These are phyloP conservation scores for Neoarthrinium moseri DNA, from an alignment of 2,329 filamentous ascomycete genomes.

Conservation along the genomic window DNA sequence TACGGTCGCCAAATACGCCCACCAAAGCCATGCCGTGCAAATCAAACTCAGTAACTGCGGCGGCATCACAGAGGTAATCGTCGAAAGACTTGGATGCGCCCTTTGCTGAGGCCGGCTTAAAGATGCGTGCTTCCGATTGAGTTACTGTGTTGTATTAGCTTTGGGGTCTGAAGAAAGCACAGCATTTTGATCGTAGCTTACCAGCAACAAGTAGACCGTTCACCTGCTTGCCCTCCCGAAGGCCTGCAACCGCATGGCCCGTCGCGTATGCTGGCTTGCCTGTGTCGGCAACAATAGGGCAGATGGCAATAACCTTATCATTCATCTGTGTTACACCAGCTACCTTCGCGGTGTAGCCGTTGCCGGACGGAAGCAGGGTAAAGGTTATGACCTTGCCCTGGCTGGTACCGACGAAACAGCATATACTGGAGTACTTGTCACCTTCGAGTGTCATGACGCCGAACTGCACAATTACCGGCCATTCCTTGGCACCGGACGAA, in stretches of 20 bases:
- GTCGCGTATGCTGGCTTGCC: constrained; percentile 76
- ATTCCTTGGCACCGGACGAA: constrained; percentile 58
- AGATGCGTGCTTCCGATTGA: constrained; percentile 77
- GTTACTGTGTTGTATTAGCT: constrained; percentile 46
- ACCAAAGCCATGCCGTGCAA: constrained; percentile 76
- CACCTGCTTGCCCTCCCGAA: constrained; percentile 72
- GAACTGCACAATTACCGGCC: constrained; percentile 82
- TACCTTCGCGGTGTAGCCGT: constrained; percentile 70
- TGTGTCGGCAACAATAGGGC: constrained; percentile 75
- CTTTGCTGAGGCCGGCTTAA: constrained; percentile 80
- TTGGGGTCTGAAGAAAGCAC: background rate
- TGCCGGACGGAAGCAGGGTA: constrained; percentile 77
- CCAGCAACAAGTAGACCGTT: constrained; percentile 79
- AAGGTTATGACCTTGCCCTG: constrained; percentile 83
- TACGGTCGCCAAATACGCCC: constrained; percentile 81
- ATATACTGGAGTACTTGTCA: constrained; percentile 94
- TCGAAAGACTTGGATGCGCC: constrained; percentile 93
- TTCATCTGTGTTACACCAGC: constrained; percentile 68
- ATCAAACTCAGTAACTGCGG: constrained; percentile 72
- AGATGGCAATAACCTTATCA: constrained; percentile 71
- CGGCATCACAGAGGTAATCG: constrained; percentile 76
- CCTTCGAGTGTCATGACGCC: constrained; percentile 89
- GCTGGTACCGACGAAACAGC: constrained; percentile 87
- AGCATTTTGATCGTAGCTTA: constrained; percentile 38
- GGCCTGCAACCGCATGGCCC: constrained; percentile 69